Base-by-base conservation (phyloP, 2,329 filamentous ascomycete genomes). In the Dactylellina leptospora region DNA sequence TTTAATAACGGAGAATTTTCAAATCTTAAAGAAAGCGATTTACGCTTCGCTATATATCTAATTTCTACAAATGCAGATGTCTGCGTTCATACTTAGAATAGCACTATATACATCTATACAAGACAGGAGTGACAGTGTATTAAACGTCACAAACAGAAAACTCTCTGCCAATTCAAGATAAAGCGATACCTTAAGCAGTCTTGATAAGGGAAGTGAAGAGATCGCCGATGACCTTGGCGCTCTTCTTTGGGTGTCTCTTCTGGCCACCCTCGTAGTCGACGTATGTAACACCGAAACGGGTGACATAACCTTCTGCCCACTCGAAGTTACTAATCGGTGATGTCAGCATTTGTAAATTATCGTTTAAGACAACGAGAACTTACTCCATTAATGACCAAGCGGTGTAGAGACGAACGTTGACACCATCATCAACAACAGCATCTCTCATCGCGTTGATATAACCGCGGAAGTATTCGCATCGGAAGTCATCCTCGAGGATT, bases 231-330 rank as follows among this genome's bases (percentile, higher is more conserved):
- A 85, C 84, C 80, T 84, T 85, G 18, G 90, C 91, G 79, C 90
- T 95, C 85, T 92, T 91, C 85, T 96, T 96, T 38, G 91, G 88
- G 75, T 88, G 85, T 55, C 91, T 84, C 82, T 88, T 90, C 83
- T 96, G 92, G 22, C 87, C 88, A 75, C 91, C 86, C 76, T 86
- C 82, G 79, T 95, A 96, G 81, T 96, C 91, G 56, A 96, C 91
- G 78, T 85, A 95, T 4, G 88, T 91, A 63, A 92, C 90, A 23
- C 91, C 91, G 77, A 96, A 96, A 40, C 91, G 85, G 44, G 91
- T 95, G 81, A 91, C 88, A 78, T 93, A 96, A 9, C 91, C 91
- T 79, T 96, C 91, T n/a, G 91, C 90, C 90, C 90, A 93, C 80
- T 93, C 91, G 77, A 93, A 93, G 82, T 93, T 93, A 81, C 84